Evolutionary conservation across 176 grass and related monocot genomes (phyloP), one percentile per base, ranked within the genome.

Genomic region (Tillandsia fasciculata): DNA sequence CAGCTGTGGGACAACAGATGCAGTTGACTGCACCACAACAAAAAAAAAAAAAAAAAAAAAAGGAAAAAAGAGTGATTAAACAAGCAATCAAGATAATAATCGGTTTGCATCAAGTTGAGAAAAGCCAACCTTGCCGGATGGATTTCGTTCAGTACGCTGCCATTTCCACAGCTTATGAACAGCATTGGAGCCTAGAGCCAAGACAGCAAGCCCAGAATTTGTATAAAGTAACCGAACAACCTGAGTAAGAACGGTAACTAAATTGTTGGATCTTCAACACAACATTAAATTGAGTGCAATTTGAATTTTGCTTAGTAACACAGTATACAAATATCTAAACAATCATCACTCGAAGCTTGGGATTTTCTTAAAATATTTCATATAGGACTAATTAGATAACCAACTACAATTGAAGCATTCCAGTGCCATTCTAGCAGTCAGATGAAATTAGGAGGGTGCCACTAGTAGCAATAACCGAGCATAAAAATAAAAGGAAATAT

Each of bases 151-250:
- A 75, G 79, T 90, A 51, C 90, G 83, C 58, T 78, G 84, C 90
- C 90, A 99, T 84, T 99, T 99, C 94, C 94, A 99, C 63, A 99
- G 76, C 77, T 99, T 99, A 87, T 99, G 94, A 77, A 84, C 76
- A 76, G 94, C 94, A 83, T 99, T 99, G 20, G 87, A 99, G 23
- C 84, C 82, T 50, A 99, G 89, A 70, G 87, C 84, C 75, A 99
- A 85, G 48, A 93, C 73, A 67, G 94, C 82, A 67, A 99, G 11
- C 53, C 94, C 94, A 23, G 71, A 86, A 86, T 93, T 99, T 67
- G 94, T 99, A 81, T 93, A 99, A 54, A 99, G 53, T 69, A 99
- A 74, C 50, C 90, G 86, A 29, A 90, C 90, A 76, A 99, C 87
- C 94, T 99, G 79, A 63, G 29, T 12, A 80, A 61, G 56, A 61